These are phyloP conservation scores for Ogataea pilisensis DNA, from an alignment of 805 yeast species.

Conservation along the genomic window DNA sequence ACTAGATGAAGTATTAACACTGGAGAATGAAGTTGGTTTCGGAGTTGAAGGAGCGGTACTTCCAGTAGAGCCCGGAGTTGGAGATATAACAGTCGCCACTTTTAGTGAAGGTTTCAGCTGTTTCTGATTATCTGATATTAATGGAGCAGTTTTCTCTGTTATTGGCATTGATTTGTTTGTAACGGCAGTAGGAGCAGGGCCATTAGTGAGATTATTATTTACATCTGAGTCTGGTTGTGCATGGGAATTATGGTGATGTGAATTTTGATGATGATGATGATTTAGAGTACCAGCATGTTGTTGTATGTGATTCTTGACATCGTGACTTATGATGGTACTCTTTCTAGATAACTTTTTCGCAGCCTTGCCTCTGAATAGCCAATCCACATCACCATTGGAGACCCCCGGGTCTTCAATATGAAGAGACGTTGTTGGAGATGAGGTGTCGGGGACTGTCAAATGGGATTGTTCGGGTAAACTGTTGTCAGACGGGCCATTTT, in stretches of 20 bases:
- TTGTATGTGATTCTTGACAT: conserved; percentile 29
- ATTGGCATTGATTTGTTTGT: neutral
- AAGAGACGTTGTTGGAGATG: neutral
- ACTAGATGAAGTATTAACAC: neutral
- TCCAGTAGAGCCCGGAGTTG: neutral
- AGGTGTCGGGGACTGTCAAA: neutral
- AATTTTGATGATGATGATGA: neutral
- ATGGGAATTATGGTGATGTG: neutral
- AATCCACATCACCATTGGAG: conserved; percentile 73
- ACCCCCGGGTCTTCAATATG: conserved; percentile 43
- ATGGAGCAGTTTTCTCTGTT: neutral
- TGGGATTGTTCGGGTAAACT: neutral
- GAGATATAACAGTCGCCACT: conserved; percentile 1
- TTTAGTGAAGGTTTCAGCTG: conserved; percentile 3
- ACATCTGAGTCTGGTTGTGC: conserved; percentile 9
- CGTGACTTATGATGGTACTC: conserved; percentile 26
- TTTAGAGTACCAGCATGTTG: conserved; percentile 13
- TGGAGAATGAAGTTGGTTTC: neutral
- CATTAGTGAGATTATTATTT: neutral
- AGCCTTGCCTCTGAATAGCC: conserved; percentile 79
- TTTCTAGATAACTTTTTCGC: conserved; percentile 48
- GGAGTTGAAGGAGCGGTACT: neutral
- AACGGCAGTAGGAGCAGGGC: neutral
- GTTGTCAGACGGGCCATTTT: neutral
- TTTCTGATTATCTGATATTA: neutral